Percentiles rank a stretch among this genome's conserved stretches.
These are phyloP conservation scores for Prunella vulgaris DNA, from an alignment of 257 asterid genomes.

Conservation along the genomic window DNA sequence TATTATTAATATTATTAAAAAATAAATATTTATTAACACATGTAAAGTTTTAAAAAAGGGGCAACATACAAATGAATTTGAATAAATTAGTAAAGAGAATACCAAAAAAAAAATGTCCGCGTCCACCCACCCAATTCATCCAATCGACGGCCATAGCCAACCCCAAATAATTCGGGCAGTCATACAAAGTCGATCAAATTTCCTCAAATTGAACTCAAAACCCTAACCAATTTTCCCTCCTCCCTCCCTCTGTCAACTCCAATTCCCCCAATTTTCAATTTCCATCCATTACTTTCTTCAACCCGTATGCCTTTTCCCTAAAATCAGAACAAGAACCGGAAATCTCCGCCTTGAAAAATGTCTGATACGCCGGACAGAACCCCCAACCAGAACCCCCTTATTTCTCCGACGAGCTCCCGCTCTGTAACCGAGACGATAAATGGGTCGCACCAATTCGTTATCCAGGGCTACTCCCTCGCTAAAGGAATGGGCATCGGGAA, in stretches of 20 bases:
- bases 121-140: constrained; percentile 6
- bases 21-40: too few species aligned
- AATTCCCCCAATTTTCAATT: not conserved
- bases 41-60: too few species aligned
- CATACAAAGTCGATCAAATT: not conserved
- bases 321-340: not conserved
- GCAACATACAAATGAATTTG: not conserved
- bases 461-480: constrained; percentile 75
- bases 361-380: constrained; percentile 30
- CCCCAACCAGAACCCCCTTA: constrained; percentile 21
- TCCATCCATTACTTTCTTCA: not conserved
- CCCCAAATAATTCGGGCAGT: constrained; percentile 16
- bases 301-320: not conserved
- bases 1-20: too few species aligned
- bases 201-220: constrained; percentile 17
- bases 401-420: constrained; percentile 61
- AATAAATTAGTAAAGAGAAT: not conserved
- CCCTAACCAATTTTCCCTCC: constrained; percentile 29
- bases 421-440: constrained; percentile 70
- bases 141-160: not conserved
- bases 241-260: not conserved
- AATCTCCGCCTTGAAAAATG: constrained; percentile 25
- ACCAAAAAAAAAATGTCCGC: not conserved
- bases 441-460: constrained; percentile 72
- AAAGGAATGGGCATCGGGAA: constrained; percentile 86